Base-by-base conservation (phyloP, 2,329 filamentous ascomycete genomes). In the Diaporthe helianthi region DNA sequence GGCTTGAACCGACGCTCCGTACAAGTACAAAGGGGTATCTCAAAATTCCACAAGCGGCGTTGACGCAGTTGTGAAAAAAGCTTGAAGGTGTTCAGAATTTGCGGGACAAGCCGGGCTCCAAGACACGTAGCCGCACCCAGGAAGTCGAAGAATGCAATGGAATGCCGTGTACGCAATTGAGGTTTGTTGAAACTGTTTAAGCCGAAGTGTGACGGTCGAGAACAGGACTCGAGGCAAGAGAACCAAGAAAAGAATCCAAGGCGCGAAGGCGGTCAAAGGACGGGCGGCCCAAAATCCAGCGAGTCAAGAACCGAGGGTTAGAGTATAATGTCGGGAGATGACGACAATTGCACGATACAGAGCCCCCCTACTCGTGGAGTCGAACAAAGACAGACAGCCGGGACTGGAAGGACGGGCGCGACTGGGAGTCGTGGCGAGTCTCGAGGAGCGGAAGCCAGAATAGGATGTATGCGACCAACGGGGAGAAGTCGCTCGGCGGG, bases 1-100 rank as follows among this genome's bases (percentile, higher is more conserved):
- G 71, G 74, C 74, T 73, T 74, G 73, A 63, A 72, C 71, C 60
- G 65, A 41, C 54, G 61, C 54, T 69, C 49, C 33, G 67, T 69
- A 33, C 41, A 67, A 71, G 49, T 69, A 72, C 51, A 67, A 53
- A 68, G 65, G 54, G 71, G 69, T 72, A 72, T 71, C 69, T 71
- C 65, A 47, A 71, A 66, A 61, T 55, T 69, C 67, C 70, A 67
- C 70, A 64, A 69, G 64, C 47, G 55, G 58, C 36, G 44, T 51
- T 10, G 36, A 41, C 63, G 36, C 63, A 51, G 49, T 53, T 65
- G 61, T 60, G 63, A 46, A 46, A 65, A 65, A 47, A 41, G 44
- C 47, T 52, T 61, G 47, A 67, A 69, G 63, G 41, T 69, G 51
- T 49, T 67, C 54, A 63, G 69, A 58, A 71, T 69, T 71, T 72